Evolutionary conservation across 1,284 basidiomycete genomes (phyloP), one percentile per base, ranked within the genome.

Genomic region (Thecaphora thlaspeos): DNA sequence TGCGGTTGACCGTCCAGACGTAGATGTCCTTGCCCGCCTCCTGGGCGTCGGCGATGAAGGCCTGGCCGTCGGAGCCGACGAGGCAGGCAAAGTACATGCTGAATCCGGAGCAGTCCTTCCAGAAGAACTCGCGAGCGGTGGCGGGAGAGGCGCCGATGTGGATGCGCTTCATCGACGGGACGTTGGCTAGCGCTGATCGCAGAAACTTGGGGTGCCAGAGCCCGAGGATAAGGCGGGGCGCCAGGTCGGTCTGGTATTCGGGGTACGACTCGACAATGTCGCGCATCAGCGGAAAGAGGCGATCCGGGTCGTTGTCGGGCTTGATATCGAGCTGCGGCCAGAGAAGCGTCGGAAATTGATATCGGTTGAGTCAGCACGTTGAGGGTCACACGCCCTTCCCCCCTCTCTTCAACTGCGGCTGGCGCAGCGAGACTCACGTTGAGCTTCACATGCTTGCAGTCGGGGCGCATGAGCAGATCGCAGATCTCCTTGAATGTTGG

Each of bases 1-100:
- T 85, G 43, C 88, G 84, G 77, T 97, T 98, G 26, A 97, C 93
- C 0, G 94, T 98, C 95, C 95, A 98, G 12, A 93, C 90, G 84
- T 92, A 71, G 42, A 96, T 72, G 70, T 84, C 84, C 83, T 99
- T 99, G 21, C 88, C 88, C 0, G 84, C 86, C 17, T 76, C 80
- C 75, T 86, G 86, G 78, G 90, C 92, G 60, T 93, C 88, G 43
- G 82, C 80, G 48, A 87, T 82, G 80, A 97, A 97, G 64, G 83
- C 85, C 65, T 71, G 76, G 22, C 81, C 83, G 59, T 91, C 91
- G 15, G 81, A 77, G 2, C 85, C 86, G n/a, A 87, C 85, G 39
- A 97, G 80, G 14, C 84, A 80, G 1, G 81, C 82, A 80, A 94
- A 98, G 51, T 83, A 82, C 78, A 99, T 87, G 36, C 88, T 91